A percentile compares a stretch with the other conserved stretches of the same genome.
Evolutionary conservation across 495 filamentous ascomycete species (phyloP).

Genomic region (Friedmanniomyces endolithicus): DNA sequence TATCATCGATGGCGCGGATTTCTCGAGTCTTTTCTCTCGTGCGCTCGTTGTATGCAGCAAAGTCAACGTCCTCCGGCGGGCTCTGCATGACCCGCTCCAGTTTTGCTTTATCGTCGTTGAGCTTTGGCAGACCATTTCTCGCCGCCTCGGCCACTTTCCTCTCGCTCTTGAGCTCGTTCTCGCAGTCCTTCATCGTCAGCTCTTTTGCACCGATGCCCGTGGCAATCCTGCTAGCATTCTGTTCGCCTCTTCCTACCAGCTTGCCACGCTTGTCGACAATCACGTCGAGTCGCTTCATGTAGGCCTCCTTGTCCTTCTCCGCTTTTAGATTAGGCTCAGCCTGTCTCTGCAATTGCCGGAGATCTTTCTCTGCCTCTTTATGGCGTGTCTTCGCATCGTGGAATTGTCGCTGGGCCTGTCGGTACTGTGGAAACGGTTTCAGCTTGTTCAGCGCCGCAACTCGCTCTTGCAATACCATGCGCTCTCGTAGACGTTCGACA

Average conservation of each 20-base stretch:
- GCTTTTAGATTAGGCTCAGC: constrained; percentile 50
- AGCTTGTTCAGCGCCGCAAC: constrained; percentile 54
- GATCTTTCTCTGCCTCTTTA: constrained; percentile 22
- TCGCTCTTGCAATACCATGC: constrained; percentile 51
- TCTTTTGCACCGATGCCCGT: constrained; percentile 42
- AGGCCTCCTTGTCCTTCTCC: constrained; percentile 23
- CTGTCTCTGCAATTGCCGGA: constrained; percentile 39
- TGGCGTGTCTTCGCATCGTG: constrained; percentile 38
- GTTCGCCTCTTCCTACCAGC: constrained; percentile 40
- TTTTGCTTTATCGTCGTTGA: constrained; percentile 34
- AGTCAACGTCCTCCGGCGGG: constrained; percentile 41
- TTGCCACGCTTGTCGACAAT: constrained; percentile 42
- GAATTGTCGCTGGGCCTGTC: constrained; percentile 24
- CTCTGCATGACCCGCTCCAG: constrained; percentile 40
- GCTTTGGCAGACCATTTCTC: constrained; percentile 37
- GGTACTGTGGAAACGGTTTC: constrained; percentile 55
- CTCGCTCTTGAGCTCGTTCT: constrained; percentile 46
- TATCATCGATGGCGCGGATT: constrained; percentile 33
- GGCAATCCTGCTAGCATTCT: constrained; percentile 37
- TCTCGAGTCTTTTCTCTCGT: constrained; percentile 35
- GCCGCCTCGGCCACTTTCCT: constrained; percentile 37
- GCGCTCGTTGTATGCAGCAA: constrained; percentile 40
- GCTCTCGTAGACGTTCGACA: constrained; percentile 68
- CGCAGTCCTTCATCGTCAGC: constrained; percentile 42
- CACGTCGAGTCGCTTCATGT: constrained; percentile 32